These are phyloP conservation scores for Neurospora crassa DNA, from an alignment of 2,329 filamentous ascomycete species.

Conservation along the genomic window DNA sequence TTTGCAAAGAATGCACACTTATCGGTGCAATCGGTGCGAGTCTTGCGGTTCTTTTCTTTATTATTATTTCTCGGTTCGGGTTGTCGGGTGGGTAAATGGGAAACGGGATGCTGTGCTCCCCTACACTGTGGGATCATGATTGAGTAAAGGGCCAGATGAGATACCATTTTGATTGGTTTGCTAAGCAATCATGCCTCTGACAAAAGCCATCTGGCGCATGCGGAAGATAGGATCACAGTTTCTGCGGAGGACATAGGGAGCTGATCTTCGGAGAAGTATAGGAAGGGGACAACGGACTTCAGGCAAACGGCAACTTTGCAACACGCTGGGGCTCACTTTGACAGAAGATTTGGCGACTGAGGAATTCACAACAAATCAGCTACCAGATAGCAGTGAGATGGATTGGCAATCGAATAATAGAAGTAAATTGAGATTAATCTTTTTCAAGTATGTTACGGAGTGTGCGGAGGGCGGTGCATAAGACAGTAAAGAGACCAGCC, in stretches of 20 bases:
- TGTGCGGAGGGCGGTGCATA: not conserved
- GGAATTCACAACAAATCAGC: not conserved
- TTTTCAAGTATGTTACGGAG: not conserved
- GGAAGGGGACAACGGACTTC: not conserved
- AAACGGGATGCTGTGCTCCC: not conserved
- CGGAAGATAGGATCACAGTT: not conserved
- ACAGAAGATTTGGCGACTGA: not conserved
- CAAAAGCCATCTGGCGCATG: not conserved
- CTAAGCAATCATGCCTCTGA: not conserved
- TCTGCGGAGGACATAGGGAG: not conserved
- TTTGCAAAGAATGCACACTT: not conserved
- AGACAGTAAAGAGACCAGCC: conserved; percentile 1
- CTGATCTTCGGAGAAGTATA: not conserved
- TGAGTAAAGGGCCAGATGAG: not conserved
- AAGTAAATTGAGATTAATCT: conserved; percentile 2
- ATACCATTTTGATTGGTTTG: not conserved
- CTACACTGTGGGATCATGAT: not conserved
- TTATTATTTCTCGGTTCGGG: not conserved
- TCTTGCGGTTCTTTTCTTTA: not conserved
- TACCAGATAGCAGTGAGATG: not conserved
- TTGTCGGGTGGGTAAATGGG: not conserved
- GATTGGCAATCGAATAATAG: not conserved
- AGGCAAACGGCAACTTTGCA: not conserved
- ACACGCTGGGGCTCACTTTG: not conserved
- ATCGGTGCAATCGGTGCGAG: not conserved